Evolutionary conservation across 345 rosid genomes (phyloP).

Genomic region (Citrus cavaleriei): DNA sequence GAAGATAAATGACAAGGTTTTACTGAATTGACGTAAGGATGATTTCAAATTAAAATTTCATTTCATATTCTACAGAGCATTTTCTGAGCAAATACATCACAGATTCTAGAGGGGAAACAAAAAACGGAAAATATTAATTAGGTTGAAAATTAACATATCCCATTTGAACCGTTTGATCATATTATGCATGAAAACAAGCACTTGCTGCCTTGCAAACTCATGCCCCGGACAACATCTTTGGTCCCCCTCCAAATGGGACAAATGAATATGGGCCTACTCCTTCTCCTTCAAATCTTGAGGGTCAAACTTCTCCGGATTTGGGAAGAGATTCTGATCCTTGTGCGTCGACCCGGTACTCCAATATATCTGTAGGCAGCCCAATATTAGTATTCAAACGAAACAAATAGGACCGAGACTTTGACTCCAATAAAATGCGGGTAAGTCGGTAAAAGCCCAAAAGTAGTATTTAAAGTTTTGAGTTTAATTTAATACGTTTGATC

Average conservation of each 20-base stretch:
- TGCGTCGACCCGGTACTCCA: conserved; percentile 9
- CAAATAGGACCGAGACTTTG: no score
- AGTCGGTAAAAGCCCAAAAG: no score
- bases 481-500: background rate
- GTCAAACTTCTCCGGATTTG: conserved; percentile 6
- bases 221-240: conserved; percentile 13
- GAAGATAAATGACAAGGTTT: no score
- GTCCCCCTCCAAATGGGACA: conserved; percentile 25
- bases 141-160: background rate
- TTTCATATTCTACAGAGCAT: no score
- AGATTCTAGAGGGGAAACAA: no score
- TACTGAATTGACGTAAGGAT: no score
- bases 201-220: conserved; percentile 9
- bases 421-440: no score
- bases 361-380: background rate
- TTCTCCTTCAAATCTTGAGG: conserved; percentile 4
- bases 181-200: conserved; percentile 13
- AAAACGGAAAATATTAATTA: background rate
- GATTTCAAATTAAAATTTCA: no score
- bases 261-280: conserved; percentile 8
- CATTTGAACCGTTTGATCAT: conserved; percentile 6
- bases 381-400: no score
- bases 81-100: no score
- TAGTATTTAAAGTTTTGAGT: no score
- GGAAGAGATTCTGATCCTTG: background rate